These are phyloP conservation scores for Daphne laureola DNA, from an alignment of 441 rosid genomes.

Conservation along the genomic window DNA sequence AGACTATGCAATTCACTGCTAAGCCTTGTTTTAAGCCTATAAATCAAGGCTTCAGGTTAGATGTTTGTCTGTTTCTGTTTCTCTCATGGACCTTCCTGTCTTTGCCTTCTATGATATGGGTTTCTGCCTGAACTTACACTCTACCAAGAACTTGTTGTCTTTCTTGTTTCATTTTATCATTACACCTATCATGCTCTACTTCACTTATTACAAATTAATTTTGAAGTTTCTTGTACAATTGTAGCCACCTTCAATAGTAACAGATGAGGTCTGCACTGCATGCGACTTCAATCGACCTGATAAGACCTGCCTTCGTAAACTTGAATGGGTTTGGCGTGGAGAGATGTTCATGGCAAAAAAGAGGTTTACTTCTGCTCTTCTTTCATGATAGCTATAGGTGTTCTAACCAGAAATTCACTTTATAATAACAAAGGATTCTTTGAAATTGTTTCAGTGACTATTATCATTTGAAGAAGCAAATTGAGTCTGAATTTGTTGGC, in stretches of 20 bases:
- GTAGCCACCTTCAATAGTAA: constrained; percentile 95
- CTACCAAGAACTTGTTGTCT: constrained; percentile 3
- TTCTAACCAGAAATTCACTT: constrained; percentile 11
- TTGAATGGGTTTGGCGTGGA: constrained; percentile 99
- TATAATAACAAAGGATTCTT: constrained; percentile 18
- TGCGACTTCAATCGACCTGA: constrained; percentile 98
- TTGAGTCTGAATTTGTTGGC: constrained; percentile 88
- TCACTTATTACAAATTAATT: too few species aligned
- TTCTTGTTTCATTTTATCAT: constrained; percentile 9
- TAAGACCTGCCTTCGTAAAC: constrained; percentile 90
- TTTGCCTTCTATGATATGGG: too few species aligned
- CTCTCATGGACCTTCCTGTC: too few species aligned
- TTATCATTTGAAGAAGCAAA: constrained; percentile 91
- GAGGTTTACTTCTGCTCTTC: constrained; percentile 42
- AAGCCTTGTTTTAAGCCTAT: too few species aligned
- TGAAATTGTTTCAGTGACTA: constrained; percentile 64
- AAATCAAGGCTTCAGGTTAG: too few species aligned
- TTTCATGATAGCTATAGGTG: constrained; percentile 7
- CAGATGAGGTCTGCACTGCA: constrained; percentile 93
- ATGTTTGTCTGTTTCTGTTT: too few species aligned
- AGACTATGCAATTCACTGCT: too few species aligned
- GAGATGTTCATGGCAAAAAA: constrained; percentile 84
- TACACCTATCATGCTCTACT: neutral
- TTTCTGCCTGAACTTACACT: too few species aligned
- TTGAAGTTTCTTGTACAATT: constrained; percentile 23